phyloP scores from a whole-genome alignment of 208 protist genomes.

The Leishmania amazonensis region DNA sequence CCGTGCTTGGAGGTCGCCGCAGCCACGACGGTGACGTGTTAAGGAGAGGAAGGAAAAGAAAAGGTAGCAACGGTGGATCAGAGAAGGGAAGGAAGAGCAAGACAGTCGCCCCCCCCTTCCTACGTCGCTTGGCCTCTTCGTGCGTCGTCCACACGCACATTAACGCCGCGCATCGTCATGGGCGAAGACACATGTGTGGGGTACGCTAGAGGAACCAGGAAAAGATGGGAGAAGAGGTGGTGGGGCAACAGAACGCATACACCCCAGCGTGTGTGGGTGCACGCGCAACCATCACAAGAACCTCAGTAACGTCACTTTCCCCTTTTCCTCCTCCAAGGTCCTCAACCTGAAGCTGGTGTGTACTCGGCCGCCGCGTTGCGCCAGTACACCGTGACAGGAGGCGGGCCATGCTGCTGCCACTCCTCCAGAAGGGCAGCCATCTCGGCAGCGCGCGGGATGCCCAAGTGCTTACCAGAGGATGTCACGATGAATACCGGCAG shows the following conservation, averaged over 20 bases:
- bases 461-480: constrained; percentile 56
- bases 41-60: not conserved
- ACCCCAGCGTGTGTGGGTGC: not conserved
- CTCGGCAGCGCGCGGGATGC: constrained; percentile 37
- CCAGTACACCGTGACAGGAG: constrained; percentile 58
- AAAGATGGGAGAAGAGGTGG: not conserved
- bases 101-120: not conserved
- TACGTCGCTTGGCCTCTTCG: not conserved
- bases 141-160: not conserved
- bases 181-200: not conserved
- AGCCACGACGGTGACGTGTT: not conserved
- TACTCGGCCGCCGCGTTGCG: constrained; percentile 28
- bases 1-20: not conserved
- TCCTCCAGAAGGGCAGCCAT: constrained; percentile 59
- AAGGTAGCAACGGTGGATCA: not conserved
- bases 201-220: not conserved
- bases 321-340: not conserved
- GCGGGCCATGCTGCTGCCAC: constrained; percentile 58
- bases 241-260: not conserved
- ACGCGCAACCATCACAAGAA: not conserved
- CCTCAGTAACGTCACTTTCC: not conserved
- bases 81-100: not conserved
- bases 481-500: constrained; percentile 70
- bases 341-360: not conserved
- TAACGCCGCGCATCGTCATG: not conserved